These are phyloP conservation scores for Taphrina sp. DNA, from an alignment of 1,139 yeast species.

Conservation along the genomic window DNA sequence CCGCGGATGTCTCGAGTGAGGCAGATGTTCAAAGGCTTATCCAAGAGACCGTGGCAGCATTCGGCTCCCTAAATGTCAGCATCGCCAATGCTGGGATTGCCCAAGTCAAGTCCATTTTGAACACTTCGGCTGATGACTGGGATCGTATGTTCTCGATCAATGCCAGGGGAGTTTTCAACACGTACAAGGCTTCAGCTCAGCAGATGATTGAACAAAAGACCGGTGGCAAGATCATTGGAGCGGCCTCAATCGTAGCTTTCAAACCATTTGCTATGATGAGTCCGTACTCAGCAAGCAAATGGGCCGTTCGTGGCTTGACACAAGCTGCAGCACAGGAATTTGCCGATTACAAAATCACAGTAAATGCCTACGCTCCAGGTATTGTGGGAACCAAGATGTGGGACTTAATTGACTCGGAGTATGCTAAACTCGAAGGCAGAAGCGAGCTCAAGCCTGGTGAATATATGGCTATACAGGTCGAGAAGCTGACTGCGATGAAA, in stretches of 20 bases:
- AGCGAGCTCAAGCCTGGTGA: neutral
- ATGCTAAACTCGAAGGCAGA: neutral
- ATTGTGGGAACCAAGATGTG: conserved; percentile 40
- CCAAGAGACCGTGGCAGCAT: neutral
- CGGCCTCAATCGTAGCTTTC: conserved; percentile 42
- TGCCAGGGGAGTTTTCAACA: conserved; percentile 43
- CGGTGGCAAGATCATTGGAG: conserved; percentile 42
- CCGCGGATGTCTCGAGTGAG: neutral
- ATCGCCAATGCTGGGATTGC: conserved; percentile 42
- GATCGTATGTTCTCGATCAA: conserved; percentile 40
- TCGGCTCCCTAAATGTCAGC: neutral
- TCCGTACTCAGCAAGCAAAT: conserved; percentile 42
- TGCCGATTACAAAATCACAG: conserved; percentile 41
- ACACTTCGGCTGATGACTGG: conserved; percentile 40
- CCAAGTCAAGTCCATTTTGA: conserved; percentile 39
- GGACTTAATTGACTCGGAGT: neutral
- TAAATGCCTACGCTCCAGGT: conserved; percentile 44
- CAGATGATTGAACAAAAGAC: conserved; percentile 38
- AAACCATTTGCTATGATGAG: conserved; percentile 39
- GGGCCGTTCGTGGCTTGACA: conserved; percentile 43
- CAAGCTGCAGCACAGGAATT: conserved; percentile 44
- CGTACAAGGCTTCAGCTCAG: conserved; percentile 45
- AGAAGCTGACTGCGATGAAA: neutral
- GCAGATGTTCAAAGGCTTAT: neutral
- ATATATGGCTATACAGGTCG: neutral